Percentiles rank a stretch among this genome's conserved stretches.
These are phyloP conservation scores for Oryza australiensis DNA, from an alignment of 176 grass and related monocot genomes.

Conservation along the genomic window DNA sequence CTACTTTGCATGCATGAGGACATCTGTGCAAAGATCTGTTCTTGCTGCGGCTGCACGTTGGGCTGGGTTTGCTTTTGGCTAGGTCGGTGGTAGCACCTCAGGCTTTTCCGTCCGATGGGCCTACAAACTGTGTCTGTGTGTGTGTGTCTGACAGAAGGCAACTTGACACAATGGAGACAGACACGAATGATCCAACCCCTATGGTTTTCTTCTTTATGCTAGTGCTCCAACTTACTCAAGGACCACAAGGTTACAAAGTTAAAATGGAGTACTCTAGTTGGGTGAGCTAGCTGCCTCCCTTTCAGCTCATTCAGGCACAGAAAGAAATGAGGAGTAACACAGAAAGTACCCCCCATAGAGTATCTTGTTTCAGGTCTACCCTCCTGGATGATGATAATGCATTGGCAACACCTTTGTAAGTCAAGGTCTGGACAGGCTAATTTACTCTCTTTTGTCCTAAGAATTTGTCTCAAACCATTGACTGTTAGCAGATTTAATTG, in stretches of 20 bases:
- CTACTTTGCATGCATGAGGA: background rate
- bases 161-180: constrained; percentile 26
- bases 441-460: background rate
- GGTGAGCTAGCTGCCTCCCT: background rate
- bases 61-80: constrained; percentile 39
- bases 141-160: constrained; percentile 7
- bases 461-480: background rate
- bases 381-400: background rate
- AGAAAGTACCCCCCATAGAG: background rate
- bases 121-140: background rate
- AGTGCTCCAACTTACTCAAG: background rate
- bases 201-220: constrained; percentile 25
- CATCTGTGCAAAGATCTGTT: constrained; percentile 14
- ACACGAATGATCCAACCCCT: constrained; percentile 37
- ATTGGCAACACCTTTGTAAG: no score
- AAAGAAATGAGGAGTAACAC: constrained; percentile 27
- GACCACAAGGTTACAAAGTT: constrained; percentile 34
- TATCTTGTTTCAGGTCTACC: background rate
- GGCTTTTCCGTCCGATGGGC: constrained; percentile 36
- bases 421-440: background rate
- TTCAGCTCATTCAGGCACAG: constrained; percentile 34
- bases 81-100: constrained; percentile 46
- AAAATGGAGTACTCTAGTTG: constrained; percentile 4
- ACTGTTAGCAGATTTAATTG: background rate
- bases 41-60: constrained; percentile 38